phyloP scores from a whole-genome alignment of 371 early-diverging fungal genomes.

The Mortierella sp. region DNA sequence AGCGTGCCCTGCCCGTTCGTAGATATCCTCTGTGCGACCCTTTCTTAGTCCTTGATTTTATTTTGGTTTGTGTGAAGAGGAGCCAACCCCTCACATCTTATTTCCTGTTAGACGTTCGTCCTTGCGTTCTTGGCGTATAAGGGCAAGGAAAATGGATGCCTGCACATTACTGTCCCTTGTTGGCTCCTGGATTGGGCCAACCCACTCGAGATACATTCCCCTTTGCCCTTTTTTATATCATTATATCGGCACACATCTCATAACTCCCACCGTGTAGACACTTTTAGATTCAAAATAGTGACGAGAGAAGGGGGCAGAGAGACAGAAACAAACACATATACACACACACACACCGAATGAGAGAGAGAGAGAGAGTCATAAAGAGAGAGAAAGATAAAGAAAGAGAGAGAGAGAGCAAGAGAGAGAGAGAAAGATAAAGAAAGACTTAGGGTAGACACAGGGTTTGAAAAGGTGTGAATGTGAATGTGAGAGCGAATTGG shows the following conservation, averaged over 20 bases:
- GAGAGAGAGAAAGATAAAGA: neutral
- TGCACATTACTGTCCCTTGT: constrained; percentile 3
- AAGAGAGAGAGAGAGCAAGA: constrained; percentile 7
- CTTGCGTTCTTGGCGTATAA: neutral
- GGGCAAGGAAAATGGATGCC: neutral
- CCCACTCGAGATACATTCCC: neutral
- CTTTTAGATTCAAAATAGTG: too few species aligned
- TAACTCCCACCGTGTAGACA: too few species aligned
- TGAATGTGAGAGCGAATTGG: neutral
- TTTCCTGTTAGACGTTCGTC: neutral
- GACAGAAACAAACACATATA: too few species aligned
- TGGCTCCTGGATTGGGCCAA: neutral
- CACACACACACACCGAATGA: neutral
- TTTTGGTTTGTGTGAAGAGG: neutral
- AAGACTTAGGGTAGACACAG: too few species aligned
- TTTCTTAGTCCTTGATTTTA: neutral
- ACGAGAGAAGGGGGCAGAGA: too few species aligned
- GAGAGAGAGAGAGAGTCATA: neutral
- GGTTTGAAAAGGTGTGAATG: neutral
- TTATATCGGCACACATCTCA: neutral
- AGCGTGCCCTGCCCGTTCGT: neutral
- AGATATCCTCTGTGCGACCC: neutral
- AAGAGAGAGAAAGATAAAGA: neutral
- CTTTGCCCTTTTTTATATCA: neutral
- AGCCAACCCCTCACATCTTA: neutral